Conservation (phyloP, 2,329 filamentous ascomycete genomes). For the Botrytis byssoidea region DNA sequence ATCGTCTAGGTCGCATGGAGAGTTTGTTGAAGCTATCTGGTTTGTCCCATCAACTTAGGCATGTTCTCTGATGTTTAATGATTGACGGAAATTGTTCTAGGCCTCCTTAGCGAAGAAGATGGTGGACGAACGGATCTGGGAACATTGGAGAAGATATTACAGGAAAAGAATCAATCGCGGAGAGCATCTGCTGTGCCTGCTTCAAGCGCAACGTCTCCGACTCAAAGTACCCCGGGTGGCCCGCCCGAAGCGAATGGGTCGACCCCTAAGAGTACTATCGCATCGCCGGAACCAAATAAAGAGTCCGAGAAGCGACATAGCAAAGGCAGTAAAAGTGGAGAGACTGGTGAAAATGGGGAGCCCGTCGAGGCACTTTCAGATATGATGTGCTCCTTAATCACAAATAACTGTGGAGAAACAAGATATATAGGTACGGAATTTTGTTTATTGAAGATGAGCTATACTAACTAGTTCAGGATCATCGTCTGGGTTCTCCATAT, state of each 20-base stretch:
- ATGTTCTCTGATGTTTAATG: constrained; percentile 24
- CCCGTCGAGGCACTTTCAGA: constrained; percentile 89
- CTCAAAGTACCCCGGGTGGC: constrained; percentile 44
- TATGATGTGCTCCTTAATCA: constrained; percentile 98
- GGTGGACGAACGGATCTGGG: constrained; percentile 83
- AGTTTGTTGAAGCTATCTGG: constrained; percentile 81
- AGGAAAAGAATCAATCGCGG: constrained; percentile 49
- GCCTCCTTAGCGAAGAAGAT: constrained; percentile 82
- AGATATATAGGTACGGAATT: constrained; percentile 82
- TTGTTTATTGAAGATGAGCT: neutral
- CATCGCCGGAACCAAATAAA: constrained; percentile 47
- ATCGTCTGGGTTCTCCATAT: constrained; percentile 97
- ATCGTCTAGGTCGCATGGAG: constrained; percentile 93
- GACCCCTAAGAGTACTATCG: constrained; percentile 48
- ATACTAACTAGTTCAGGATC: constrained; percentile 58
- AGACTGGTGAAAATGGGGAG: constrained; percentile 53
- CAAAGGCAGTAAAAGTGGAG: constrained; percentile 32
- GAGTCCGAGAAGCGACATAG: constrained; percentile 31
- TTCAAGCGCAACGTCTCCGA: constrained; percentile 37
- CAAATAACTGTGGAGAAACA: constrained; percentile 91
- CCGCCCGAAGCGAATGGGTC: constrained; percentile 40
- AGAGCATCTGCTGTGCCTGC: constrained; percentile 35
- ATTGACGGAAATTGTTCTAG: constrained; percentile 40
- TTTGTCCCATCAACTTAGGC: constrained; percentile 38
- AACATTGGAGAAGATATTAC: constrained; percentile 75